Evolutionary conservation across 2,329 filamentous ascomycete species (phyloP), one percentile per base, ranked within the genome.

Genomic region (Helicocarpus griseus): DNA sequence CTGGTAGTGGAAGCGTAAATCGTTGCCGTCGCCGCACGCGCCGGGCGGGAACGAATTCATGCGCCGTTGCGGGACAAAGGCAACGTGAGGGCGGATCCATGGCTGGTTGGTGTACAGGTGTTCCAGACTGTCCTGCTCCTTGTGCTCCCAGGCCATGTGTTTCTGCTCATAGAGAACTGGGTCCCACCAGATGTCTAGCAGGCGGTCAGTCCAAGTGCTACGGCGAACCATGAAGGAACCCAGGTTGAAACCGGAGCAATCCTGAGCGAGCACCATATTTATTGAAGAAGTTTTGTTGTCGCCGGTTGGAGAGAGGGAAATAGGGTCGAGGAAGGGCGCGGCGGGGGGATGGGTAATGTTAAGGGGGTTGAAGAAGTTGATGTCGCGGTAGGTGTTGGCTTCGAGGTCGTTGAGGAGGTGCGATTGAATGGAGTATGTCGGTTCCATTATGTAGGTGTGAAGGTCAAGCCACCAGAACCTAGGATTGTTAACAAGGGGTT

Each of bases 381-480:
- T 96, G 66, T 98, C 91, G 63, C 93, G 88, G 72, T 97, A 96
- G 14, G 87, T 83, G 59, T 85, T 79, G 45, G 80, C 75, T 48
- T 77, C 75, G 45, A 98, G 78, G 55, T 87, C 71, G 68, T 90
- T 82, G 77, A 98, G 96, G 61, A 98, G 81, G 69, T 98, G 91
- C 40, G 79, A 77, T 66, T 97, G 90, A 19, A 98, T 78, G 8
- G 91, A 95, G 69, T 89, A 88, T 19, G 82, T 84, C 3, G 89
- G 89, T 66, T 98, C 93, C 93, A 98, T 98, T 68, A 98, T 85
- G 71, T 91, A 94, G 2, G 93, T 98, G 72, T 95, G 95, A 36
- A 97, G 80, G 68, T 98, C 93, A 53, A 98, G 77, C 91, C 93
- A 98, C 93, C 93, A 98, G 63, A 98, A 93, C 90, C 90, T 95